A percentile compares a stretch with the other conserved stretches of the same genome.
These are phyloP conservation scores for Aschersonia sp. DNA, from an alignment of 2,329 filamentous ascomycete species.

Conservation along the genomic window DNA sequence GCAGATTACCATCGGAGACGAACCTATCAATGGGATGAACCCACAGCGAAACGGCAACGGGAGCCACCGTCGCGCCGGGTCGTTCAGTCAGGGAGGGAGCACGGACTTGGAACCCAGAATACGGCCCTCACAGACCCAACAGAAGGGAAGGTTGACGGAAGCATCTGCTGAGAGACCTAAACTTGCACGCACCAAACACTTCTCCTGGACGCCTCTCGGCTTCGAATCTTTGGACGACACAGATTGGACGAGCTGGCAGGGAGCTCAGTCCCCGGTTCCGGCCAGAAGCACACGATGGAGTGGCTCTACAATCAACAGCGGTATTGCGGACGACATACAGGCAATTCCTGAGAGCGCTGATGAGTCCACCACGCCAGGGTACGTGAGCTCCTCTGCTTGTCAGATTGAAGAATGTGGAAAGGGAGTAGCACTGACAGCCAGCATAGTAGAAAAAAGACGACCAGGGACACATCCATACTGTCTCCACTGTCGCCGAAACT, in stretches of 20 bases:
- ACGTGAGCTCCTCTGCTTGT: constrained; percentile 16
- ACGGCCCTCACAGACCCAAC: constrained; percentile 19
- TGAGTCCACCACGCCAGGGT: constrained; percentile 32
- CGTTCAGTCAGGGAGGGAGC: constrained; percentile 5
- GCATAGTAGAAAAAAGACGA: constrained; percentile 17
- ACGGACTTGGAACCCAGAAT: constrained; percentile 30
- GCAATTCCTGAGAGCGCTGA: constrained; percentile 32
- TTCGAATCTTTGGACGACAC: constrained; percentile 44
- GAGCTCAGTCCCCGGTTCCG: constrained; percentile 30
- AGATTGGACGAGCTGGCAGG: constrained; percentile 49
- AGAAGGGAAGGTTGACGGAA: constrained; percentile 27
- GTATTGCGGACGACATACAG: constrained; percentile 26
- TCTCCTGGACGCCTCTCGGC: constrained; percentile 44
- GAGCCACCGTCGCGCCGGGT: constrained; percentile 1
- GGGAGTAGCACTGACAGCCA: neutral
- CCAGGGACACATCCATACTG: constrained; percentile 16
- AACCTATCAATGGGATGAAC: constrained; percentile 50
- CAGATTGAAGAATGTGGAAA: neutral
- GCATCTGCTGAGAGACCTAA: constrained; percentile 21
- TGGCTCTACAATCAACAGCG: constrained; percentile 38
- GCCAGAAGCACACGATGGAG: constrained; percentile 48
- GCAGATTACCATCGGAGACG: constrained; percentile 91
- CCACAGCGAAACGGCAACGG: constrained; percentile 7
- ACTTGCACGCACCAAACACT: constrained; percentile 32
- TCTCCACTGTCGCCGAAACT: constrained; percentile 22